Conservation (phyloP, 176 grass and related monocot species). For the Hordeum marinum region DNA sequence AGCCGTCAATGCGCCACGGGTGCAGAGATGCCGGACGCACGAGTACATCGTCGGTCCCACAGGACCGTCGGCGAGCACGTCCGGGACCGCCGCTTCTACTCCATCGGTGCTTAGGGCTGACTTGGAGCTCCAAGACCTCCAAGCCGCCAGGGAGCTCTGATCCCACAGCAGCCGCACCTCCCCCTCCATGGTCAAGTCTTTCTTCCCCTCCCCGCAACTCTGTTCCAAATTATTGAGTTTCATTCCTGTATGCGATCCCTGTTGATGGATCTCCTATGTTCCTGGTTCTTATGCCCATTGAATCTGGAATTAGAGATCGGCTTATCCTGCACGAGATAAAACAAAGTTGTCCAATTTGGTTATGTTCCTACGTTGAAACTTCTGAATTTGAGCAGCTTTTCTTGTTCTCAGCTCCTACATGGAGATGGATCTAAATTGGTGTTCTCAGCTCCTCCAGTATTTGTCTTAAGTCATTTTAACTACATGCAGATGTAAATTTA, state of each 20-base stretch:
- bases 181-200: too few species aligned
- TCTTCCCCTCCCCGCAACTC: too few species aligned
- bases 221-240: not conserved
- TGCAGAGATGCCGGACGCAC: too few species aligned
- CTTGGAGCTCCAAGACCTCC: too few species aligned
- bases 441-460: not conserved
- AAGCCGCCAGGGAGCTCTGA: too few species aligned
- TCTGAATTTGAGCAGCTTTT: slow-evolving; percentile 13
- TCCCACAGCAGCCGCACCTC: too few species aligned
- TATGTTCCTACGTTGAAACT: not conserved
- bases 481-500: not conserved
- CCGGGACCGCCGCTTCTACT: too few species aligned
- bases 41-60: too few species aligned
- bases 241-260: not conserved
- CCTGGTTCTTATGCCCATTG: not conserved
- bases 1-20: too few species aligned
- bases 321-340: not conserved
- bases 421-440: slow-evolving; percentile 11
- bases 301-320: slow-evolving; percentile 19
- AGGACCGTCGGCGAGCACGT: too few species aligned
- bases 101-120: too few species aligned
- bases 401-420: not conserved
- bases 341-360: not conserved
- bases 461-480: not conserved
- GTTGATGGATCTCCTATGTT: slow-evolving; percentile 16